Evolutionary conservation across 2,329 filamentous ascomycete genomes (phyloP).

Genomic region (Microdochium paspali): DNA sequence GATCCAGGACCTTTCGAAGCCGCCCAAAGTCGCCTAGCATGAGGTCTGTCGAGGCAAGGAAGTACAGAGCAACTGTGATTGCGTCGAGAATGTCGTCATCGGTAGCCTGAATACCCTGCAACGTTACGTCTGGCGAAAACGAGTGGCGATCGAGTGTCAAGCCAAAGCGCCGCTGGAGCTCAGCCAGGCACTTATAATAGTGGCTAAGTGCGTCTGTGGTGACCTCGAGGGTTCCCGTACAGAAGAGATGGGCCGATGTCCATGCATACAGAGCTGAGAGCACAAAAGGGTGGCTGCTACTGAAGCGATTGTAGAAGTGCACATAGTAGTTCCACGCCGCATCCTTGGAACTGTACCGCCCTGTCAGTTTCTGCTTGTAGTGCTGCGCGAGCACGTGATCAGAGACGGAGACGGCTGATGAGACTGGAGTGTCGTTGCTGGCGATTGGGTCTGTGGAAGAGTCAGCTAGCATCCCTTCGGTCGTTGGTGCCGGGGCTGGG

Average conservation of each 20-base stretch:
- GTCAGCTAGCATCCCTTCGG: no score
- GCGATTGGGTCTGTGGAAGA: no score
- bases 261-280: conserved; percentile 1
- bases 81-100: conserved; percentile 1
- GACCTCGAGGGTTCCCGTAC: neutral
- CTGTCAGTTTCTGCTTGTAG: conserved; percentile 1
- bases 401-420: neutral
- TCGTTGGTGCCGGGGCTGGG: no score
- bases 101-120: no score
- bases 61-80: neutral
- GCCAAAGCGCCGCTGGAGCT: neutral
- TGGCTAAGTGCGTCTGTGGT: neutral
- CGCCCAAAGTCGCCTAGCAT: neutral
- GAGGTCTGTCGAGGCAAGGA: conserved; percentile 1
- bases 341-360: conserved; percentile 2
- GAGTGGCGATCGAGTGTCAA: neutral
- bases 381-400: conserved; percentile 2
- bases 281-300: conserved; percentile 1
- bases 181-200: conserved; percentile 1
- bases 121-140: no score
- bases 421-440: no score
- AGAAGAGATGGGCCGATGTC: conserved; percentile 1
- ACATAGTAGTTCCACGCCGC: conserved; percentile 1
- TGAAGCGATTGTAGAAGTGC: conserved; percentile 2
- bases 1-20: neutral